Percentiles rank a stretch among this genome's conserved stretches.
These are phyloP conservation scores for Geranomyces michiganensis DNA, from an alignment of 192 early-diverging fungal species.

Conservation along the genomic window DNA sequence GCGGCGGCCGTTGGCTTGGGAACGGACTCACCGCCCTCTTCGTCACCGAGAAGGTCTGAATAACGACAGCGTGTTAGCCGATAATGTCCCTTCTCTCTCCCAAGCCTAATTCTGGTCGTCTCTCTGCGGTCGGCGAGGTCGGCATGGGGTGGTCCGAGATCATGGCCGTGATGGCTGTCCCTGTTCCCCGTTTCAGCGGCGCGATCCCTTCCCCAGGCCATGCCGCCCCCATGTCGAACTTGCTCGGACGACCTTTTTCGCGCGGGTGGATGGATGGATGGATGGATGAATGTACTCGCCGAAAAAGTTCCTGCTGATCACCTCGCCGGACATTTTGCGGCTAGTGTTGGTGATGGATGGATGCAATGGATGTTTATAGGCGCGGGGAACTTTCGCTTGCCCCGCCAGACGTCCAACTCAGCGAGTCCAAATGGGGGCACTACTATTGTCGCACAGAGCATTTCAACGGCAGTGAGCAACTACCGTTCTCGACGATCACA, in stretches of 20 bases:
- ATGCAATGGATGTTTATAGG: conserved; percentile 16
- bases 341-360: conserved; percentile 20
- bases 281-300: conserved; percentile 21
- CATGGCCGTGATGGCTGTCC: not conserved
- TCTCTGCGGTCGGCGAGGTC: not conserved
- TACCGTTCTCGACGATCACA: too few relatives aligned
- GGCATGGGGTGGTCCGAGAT: not conserved
- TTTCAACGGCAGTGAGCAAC: too few relatives aligned
- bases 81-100: not conserved
- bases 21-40: conserved; percentile 29
- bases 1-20: conserved; percentile 21
- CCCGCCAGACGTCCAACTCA: too few relatives aligned
- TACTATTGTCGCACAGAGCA: too few relatives aligned
- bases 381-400: too few relatives aligned
- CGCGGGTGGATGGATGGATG: conserved; percentile 16
- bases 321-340: conserved; percentile 26
- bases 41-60: conserved; percentile 44
- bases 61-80: not conserved
- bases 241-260: not conserved
- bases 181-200: not conserved
- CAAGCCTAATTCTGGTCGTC: not conserved
- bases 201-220: conserved; percentile 2
- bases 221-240: conserved; percentile 14
- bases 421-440: too few relatives aligned
- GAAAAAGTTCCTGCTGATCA: conserved; percentile 33